Evolutionary conservation across 2,329 filamentous ascomycete genomes (phyloP), one percentile per base, ranked within the genome.

Genomic region (Penicillium italicum): DNA sequence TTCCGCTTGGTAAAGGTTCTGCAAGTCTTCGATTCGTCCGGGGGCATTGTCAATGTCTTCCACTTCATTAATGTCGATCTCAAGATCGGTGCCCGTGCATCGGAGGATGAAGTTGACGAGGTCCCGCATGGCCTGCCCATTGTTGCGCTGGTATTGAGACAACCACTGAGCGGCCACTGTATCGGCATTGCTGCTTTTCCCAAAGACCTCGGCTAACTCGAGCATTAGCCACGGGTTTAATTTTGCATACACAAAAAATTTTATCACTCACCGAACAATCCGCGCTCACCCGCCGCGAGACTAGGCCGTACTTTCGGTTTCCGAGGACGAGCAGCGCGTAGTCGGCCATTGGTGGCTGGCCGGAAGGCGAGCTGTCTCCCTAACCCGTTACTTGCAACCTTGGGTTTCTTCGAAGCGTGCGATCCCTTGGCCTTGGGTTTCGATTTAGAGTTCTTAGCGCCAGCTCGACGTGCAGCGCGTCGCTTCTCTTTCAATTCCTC

Each of bases 41-140:
- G 89, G 85, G 45, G 88, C 90, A 68, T 94, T 91, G 70, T 99
- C 94, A 8, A 91, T 85, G 70, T 99, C 93, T 62, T 87, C 85
- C 61, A 97, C 90, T 70, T 97, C 91, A 69, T 94, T 86, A 37
- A 84, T 82, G 10, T 87, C 88, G 52, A 99, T 84, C 62, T 88
- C 83, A 51, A 90, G 80, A 52, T 90, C 85, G 71, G 92, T 96
- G 30, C 94, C 94, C 18, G 92, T 85, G 59, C 89, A 82, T 62
- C 80, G 79, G 18, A 87, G 73, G 22, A 86, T 78, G 52, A 87
- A 82, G 66, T 85, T 87, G 68, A 87, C 75, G 50, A 87, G 68
- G 55, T 85, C 82, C 44, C 79, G 76, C 63, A 87, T 72, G 6
- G 82, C 83, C 36, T 72, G 70, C 22, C 80, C 74, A 61, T 83